Conservation (phyloP, 176 grass and related monocot genomes). For the Oropetium thomaeum region DNA sequence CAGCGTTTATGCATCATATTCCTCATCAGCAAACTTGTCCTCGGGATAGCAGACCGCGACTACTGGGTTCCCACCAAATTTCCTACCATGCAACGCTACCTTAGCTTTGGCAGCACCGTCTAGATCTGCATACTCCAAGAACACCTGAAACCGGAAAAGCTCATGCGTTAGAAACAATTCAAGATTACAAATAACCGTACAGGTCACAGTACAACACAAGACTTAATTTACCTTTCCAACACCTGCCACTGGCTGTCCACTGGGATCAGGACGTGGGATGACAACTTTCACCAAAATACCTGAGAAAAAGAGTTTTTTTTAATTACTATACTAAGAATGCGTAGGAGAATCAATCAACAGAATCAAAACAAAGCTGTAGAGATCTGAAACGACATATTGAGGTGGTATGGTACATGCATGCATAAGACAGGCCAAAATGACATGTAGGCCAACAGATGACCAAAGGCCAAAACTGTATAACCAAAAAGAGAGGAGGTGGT, state of each 20-base stretch:
- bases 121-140: constrained; percentile 73
- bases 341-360: constrained; percentile 1
- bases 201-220: not conserved
- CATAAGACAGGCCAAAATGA: not conserved
- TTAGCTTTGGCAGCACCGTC: constrained; percentile 82
- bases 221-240: constrained; percentile 73
- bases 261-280: constrained; percentile 79
- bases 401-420: not conserved
- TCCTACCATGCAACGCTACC: constrained; percentile 70
- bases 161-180: not conserved
- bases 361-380: not conserved
- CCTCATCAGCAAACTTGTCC: constrained; percentile 78
- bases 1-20: constrained; percentile 57
- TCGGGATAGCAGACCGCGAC: constrained; percentile 82
- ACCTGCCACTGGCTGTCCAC: constrained; percentile 55
- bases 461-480: constrained; percentile 4
- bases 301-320: constrained; percentile 1
- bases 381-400: not conserved
- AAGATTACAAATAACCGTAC: not conserved
- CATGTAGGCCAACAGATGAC: constrained; percentile 11
- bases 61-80: constrained; percentile 83
- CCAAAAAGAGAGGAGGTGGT: constrained; percentile 17
- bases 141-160: constrained; percentile 54
- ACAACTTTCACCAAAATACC: constrained; percentile 84
- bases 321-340: not conserved